Conservation (phyloP, 2,329 filamentous ascomycete species). For the Xylariaceae sp. region DNA sequence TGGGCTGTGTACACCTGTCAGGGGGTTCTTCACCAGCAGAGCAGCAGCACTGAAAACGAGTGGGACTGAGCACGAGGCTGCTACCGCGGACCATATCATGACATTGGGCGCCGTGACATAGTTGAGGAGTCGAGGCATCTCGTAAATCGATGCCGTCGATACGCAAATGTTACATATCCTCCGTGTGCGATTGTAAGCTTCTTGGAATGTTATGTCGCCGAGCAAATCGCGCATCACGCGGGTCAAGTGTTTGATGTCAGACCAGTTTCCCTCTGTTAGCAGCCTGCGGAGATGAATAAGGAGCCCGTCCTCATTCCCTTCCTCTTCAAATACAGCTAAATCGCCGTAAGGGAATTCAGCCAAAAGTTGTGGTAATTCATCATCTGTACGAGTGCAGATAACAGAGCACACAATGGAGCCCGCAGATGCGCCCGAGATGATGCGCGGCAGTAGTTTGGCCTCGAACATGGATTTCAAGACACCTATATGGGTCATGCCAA, state of each 20-base stretch:
- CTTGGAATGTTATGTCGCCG: slow-evolving; percentile 89
- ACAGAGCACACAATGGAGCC: slow-evolving; percentile 83
- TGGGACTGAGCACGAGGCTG: slow-evolving; percentile 91
- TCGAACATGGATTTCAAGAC: slow-evolving; percentile 80
- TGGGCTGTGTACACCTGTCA: slow-evolving; percentile 69
- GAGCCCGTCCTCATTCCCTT: slow-evolving; percentile 54
- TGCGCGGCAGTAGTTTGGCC: slow-evolving; percentile 69
- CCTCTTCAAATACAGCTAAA: slow-evolving; percentile 71
- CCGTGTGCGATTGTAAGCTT: slow-evolving; percentile 91
- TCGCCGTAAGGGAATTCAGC: slow-evolving; percentile 74
- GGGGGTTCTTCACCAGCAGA: slow-evolving; percentile 78
- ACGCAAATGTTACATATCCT: slow-evolving; percentile 93
- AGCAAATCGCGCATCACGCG: slow-evolving; percentile 77
- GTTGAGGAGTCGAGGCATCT: slow-evolving; percentile 81
- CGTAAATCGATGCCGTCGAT: slow-evolving; percentile 81
- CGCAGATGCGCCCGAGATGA: slow-evolving; percentile 83
- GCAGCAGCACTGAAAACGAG: slow-evolving; percentile 76
- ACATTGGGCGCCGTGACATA: slow-evolving; percentile 93
- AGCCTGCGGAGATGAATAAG: slow-evolving; percentile 67
- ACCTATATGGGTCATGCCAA: slow-evolving; percentile 89
- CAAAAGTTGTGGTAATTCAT: slow-evolving; percentile 69
- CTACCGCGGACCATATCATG: slow-evolving; percentile 92
- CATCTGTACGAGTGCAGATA: slow-evolving; percentile 71
- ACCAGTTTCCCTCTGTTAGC: slow-evolving; percentile 77
- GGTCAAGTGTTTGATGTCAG: slow-evolving; percentile 77